Base-by-base conservation (phyloP, 805 yeast genomes). In the Candida endomychidarum region DNA sequence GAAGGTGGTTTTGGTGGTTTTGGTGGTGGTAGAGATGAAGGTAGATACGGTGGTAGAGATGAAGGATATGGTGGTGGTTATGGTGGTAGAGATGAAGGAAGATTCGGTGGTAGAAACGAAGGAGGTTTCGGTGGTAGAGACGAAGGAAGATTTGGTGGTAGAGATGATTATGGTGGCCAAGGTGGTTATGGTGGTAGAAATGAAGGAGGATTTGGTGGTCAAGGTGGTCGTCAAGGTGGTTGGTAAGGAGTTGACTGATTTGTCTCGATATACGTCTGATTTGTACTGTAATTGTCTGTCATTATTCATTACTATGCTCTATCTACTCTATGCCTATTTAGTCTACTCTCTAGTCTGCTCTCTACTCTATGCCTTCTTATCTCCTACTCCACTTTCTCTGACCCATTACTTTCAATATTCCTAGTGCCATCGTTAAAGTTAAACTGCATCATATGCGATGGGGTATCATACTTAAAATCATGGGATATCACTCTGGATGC, bases 331-430 rank as follows among this genome's bases (percentile, higher is more conserved):
- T 26, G 9, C n/a, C n/a, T n/a, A n/a, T n/a, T n/a, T n/a, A n/a
- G n/a, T n/a, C n/a, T n/a, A n/a, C n/a, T n/a, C n/a, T n/a, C n/a
- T n/a, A n/a, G n/a, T n/a, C n/a, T n/a, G n/a, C n/a, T n/a, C n/a
- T n/a, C n/a, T n/a, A n/a, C n/a, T n/a, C n/a, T n/a, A n/a, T n/a
- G n/a, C n/a, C n/a, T n/a, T n/a, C n/a, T n/a, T n/a, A n/a, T n/a
- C n/a, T n/a, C n/a, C n/a, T 43, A 57, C 29, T 56, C 62, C 7
- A 57, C 57, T 22, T 51, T 53, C n/a, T 57, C 60, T 4, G 60
- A 54, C 11, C 56, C 57, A 32, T 44, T 48, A 35, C 60, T 56
- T 8, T 46, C 52, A 5, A 56, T 46, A 29, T 52, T 50, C 25
- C 57, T 42, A 2, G 49, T 42, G 7, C 37, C 47, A n/a, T 39